phyloP scores from a whole-genome alignment of 2,329 filamentous ascomycete genomes.

The Trichoderma afroharzianum region DNA sequence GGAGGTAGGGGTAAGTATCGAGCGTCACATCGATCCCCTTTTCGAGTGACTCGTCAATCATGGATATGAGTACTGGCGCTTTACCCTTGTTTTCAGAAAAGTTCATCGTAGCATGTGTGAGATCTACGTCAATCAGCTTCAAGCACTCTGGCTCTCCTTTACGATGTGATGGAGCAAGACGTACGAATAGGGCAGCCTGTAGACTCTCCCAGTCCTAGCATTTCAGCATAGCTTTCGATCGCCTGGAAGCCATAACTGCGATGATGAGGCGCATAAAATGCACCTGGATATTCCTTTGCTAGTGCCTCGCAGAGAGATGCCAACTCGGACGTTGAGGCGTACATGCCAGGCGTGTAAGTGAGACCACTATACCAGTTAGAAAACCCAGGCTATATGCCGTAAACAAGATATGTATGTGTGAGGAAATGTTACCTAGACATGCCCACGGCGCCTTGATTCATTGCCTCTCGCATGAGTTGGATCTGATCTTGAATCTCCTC shows the following conservation, averaged over 20 bases:
- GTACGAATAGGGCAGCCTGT: constrained; percentile 26
- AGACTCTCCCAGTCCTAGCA: constrained; percentile 23
- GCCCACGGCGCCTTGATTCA: constrained; percentile 24
- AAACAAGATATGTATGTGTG: not conserved
- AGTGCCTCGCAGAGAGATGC: constrained; percentile 23
- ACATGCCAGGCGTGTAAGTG: constrained; percentile 27
- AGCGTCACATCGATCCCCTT: constrained; percentile 24
- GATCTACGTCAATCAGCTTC: constrained; percentile 17
- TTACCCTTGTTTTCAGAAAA: constrained; percentile 26
- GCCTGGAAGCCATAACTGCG: constrained; percentile 25
- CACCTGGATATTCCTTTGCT: constrained; percentile 23
- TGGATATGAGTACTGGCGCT: constrained; percentile 21
- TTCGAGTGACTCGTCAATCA: constrained; percentile 22
- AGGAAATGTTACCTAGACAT: constrained; percentile 23
- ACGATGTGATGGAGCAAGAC: not conserved
- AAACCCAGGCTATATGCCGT: not conserved
- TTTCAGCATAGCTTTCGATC: constrained; percentile 26
- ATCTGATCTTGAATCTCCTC: constrained; percentile 24
- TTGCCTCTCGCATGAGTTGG: constrained; percentile 21
- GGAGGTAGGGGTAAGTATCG: constrained; percentile 26
- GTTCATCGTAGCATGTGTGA: constrained; percentile 26
- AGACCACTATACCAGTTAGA: constrained; percentile 20
- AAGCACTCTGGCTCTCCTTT: not conserved
- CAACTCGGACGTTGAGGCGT: constrained; percentile 26
- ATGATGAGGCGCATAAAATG: constrained; percentile 26